Conservation (phyloP, 2,329 filamentous ascomycete species). For the Ascochyta viciae-villosae region DNA sequence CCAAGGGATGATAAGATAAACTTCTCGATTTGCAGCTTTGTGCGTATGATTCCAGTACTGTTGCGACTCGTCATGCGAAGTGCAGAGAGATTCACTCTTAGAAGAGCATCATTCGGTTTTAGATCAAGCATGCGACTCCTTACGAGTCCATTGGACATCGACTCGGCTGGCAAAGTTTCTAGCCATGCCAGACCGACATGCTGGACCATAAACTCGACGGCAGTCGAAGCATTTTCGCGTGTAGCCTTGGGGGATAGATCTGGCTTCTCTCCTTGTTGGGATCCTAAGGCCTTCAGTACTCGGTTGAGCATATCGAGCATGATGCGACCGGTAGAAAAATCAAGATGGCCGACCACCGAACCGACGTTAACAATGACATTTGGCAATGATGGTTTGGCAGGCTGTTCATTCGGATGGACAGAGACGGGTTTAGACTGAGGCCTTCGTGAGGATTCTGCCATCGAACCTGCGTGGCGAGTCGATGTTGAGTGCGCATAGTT, state of each 20-base stretch:
- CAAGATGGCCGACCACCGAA: constrained; percentile 42
- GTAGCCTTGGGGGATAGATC: background rate
- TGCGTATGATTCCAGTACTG: constrained; percentile 18
- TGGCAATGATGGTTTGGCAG: constrained; percentile 18
- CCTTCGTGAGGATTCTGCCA: constrained; percentile 31
- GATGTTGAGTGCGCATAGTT: constrained; percentile 54
- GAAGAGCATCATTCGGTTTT: constrained; percentile 38
- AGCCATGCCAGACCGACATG: constrained; percentile 42
- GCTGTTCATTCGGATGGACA: constrained; percentile 15
- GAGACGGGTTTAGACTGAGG: constrained; percentile 17
- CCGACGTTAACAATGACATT: constrained; percentile 44
- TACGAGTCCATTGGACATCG: constrained; percentile 16
- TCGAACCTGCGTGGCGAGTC: constrained; percentile 33
- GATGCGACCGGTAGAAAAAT: constrained; percentile 45
- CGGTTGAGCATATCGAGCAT: constrained; percentile 42
- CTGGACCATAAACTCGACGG: constrained; percentile 34
- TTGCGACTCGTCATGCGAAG: constrained; percentile 35
- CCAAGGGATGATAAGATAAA: constrained; percentile 58
- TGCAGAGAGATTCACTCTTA: constrained; percentile 32
- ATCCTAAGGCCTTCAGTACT: constrained; percentile 31
- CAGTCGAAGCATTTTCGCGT: constrained; percentile 4
- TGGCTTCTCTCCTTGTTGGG: constrained; percentile 4
- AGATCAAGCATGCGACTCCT: constrained; percentile 26
- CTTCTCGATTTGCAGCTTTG: constrained; percentile 48
- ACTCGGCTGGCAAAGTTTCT: constrained; percentile 38